Conservation (phyloP, 768 basidiomycete species). For the Rhizopogon salebrosus region DNA sequence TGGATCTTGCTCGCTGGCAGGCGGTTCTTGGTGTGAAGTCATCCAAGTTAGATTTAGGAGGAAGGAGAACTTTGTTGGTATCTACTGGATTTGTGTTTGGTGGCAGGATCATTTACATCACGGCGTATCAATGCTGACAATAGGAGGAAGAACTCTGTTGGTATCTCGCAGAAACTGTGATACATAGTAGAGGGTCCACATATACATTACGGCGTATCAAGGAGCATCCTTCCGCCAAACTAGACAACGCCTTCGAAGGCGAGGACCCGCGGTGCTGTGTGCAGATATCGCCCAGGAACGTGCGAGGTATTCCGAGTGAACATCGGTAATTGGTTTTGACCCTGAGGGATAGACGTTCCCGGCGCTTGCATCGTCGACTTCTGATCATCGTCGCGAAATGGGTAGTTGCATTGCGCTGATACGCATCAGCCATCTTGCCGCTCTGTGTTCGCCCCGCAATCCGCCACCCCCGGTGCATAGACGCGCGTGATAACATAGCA, state of each 20-base stretch:
- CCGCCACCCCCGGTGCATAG: too few species aligned
- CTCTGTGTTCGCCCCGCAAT: slow-evolving; percentile 36
- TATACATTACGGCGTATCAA: background rate
- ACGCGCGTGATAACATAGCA: background rate
- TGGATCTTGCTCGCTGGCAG: slow-evolving; percentile 6
- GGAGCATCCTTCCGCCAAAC: background rate
- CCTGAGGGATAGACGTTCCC: background rate
- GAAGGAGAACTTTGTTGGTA: background rate
- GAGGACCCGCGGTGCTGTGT: background rate
- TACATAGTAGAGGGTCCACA: too few species aligned
- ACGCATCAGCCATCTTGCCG: slow-evolving; percentile 76
- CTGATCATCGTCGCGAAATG: background rate
- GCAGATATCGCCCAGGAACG: too few species aligned
- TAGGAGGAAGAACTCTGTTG: background rate
- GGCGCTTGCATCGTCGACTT: background rate
- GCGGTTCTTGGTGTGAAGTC: background rate
- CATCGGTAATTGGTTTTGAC: background rate
- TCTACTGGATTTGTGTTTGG: too few species aligned
- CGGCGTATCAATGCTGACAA: too few species aligned
- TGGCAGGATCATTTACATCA: too few species aligned
- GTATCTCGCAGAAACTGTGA: too few species aligned
- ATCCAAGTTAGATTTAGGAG: too few species aligned
- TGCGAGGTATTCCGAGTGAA: too few species aligned
- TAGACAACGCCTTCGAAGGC: background rate
- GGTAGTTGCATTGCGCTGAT: background rate